Evolutionary conservation across 2,329 filamentous ascomycete genomes (phyloP).

Genomic region (Lizonia empirigonia): DNA sequence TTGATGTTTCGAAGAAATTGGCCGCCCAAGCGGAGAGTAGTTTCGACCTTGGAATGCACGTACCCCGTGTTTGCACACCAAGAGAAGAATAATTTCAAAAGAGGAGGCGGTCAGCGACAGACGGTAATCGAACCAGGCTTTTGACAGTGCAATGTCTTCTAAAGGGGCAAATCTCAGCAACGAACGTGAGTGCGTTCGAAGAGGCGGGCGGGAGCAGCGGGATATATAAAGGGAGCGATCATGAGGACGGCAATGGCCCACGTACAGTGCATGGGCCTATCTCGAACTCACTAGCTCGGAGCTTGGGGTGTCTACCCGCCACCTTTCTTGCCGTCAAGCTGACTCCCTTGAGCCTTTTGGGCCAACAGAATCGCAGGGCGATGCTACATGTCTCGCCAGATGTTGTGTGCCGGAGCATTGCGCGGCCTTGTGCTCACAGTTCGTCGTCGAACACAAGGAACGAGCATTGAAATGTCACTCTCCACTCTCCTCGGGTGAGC

Average conservation of each 20-base stretch:
- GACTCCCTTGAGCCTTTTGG: constrained; percentile 13
- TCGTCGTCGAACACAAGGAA: constrained; percentile 9
- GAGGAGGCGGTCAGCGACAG: constrained; percentile 33
- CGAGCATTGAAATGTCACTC: constrained; percentile 7
- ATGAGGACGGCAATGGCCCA: constrained; percentile 23
- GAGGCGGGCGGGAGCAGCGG: constrained; percentile 21
- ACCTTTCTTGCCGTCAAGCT: constrained; percentile 7
- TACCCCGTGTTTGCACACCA: constrained; percentile 12
- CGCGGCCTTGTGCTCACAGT: constrained; percentile 6
- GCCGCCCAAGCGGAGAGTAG: constrained; percentile 2
- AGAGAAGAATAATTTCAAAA: constrained; percentile 8
- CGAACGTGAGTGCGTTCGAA: constrained; percentile 36
- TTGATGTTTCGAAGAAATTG: constrained; percentile 10
- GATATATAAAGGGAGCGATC: constrained; percentile 40
- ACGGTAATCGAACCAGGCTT: constrained; percentile 11
- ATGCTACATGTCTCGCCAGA: constrained; percentile 19
- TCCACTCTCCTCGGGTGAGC: constrained; percentile 14
- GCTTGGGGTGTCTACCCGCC: constrained; percentile 17
- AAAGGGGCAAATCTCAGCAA: constrained; percentile 26
- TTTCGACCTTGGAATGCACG: constrained; percentile 17
- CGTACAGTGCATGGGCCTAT: constrained; percentile 18
- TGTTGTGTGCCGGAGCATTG: constrained; percentile 18
- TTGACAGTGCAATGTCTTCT: constrained; percentile 14
- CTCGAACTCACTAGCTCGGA: constrained; percentile 16
- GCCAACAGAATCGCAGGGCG: constrained; percentile 5